Evolutionary conservation across 345 rosid genomes (phyloP), one percentile per base, ranked within the genome.

Genomic region (Lumnitzera littorea): DNA sequence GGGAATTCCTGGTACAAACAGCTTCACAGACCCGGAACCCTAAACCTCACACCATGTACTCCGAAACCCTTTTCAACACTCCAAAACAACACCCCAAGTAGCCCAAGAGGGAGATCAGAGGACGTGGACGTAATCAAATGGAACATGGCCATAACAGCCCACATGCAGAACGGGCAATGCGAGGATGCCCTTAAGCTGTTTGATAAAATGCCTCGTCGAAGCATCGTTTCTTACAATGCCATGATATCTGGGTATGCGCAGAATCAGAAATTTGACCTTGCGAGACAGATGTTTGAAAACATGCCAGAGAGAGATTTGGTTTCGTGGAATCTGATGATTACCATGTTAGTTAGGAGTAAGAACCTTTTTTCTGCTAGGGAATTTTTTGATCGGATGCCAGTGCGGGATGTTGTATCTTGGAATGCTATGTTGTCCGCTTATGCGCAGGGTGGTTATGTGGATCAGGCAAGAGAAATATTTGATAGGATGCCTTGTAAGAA

Each of bases 141-240:
- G 64, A 67, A 60, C 65, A 67, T 60, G 65, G 60, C 70, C 60
- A 67, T 67, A 14, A 67, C 70, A 11, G 53, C 70, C 50, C 70
- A 54, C 41, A 67, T 67, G 70, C 70, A 64, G 46, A 29, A 51
- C 25, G 70, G 65, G 14, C 49, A 61, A 17, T 24, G 47, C 55
- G 50, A 54, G 13, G 41, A 64, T 15, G 70, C 70, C 46, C 55
- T 67, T 24, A 46, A 60, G 25, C 48, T 54, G 23, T 67, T 67
- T 46, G 49, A 60, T 55, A 17, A 48, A 53, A 67, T 67, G 70
- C 65, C 65, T 16, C 58, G 50, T 9, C 63, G 70, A 15, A 67
- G 70, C 65, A 43, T 54, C 50, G 65, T 67, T 53, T 53, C 70
- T 29, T 59, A 60, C 60, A 67, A 67, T 54, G 64, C 70, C 10